Conservation (phyloP, 2,329 filamentous ascomycete species). For the Sphaerostilbella broomeana region DNA sequence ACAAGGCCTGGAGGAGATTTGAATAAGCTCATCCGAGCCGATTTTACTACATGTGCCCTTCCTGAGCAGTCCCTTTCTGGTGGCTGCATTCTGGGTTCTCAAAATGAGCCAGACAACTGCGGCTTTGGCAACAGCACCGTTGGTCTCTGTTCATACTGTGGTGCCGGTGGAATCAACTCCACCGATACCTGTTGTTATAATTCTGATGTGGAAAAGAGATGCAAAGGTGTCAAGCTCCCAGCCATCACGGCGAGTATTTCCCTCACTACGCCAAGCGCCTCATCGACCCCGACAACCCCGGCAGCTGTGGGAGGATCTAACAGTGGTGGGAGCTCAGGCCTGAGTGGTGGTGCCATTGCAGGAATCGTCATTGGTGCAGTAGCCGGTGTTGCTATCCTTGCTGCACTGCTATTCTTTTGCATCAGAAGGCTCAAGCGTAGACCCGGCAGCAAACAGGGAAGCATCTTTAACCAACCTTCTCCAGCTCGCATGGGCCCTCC, state of each 20-base stretch:
- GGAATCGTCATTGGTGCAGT: slow-evolving; percentile 82
- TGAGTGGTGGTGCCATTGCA: slow-evolving; percentile 84
- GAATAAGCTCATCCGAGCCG: slow-evolving; percentile 73
- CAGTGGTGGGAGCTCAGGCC: slow-evolving; percentile 30
- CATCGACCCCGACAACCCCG: slow-evolving; percentile 22
- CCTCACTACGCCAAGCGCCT: slow-evolving; percentile 43
- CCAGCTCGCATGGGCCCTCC: slow-evolving; percentile 51
- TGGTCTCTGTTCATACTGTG: slow-evolving; percentile 84
- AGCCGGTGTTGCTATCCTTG: slow-evolving; percentile 62
- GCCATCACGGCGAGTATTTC: slow-evolving; percentile 63
- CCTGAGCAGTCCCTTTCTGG: slow-evolving; percentile 70
- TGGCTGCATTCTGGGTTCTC: slow-evolving; percentile 67
- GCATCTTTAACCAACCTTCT: slow-evolving; percentile 84
- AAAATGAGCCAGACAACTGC: slow-evolving; percentile 82
- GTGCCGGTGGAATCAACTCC: slow-evolving; percentile 74
- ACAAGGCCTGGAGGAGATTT: slow-evolving; percentile 58
- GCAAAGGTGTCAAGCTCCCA: slow-evolving; percentile 70
- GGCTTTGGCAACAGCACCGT: slow-evolving; percentile 67
- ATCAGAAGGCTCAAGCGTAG: slow-evolving; percentile 44
- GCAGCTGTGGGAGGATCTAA: slow-evolving; percentile 10
- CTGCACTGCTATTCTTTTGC: slow-evolving; percentile 62
- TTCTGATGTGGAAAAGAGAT: slow-evolving; percentile 66
- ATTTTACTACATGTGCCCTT: slow-evolving; percentile 83
- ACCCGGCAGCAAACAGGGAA: slow-evolving; percentile 57
- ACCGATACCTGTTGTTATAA: slow-evolving; percentile 94